Base-by-base conservation (phyloP, 2,329 filamentous ascomycete genomes). In the Sporothrix inflata region DNA sequence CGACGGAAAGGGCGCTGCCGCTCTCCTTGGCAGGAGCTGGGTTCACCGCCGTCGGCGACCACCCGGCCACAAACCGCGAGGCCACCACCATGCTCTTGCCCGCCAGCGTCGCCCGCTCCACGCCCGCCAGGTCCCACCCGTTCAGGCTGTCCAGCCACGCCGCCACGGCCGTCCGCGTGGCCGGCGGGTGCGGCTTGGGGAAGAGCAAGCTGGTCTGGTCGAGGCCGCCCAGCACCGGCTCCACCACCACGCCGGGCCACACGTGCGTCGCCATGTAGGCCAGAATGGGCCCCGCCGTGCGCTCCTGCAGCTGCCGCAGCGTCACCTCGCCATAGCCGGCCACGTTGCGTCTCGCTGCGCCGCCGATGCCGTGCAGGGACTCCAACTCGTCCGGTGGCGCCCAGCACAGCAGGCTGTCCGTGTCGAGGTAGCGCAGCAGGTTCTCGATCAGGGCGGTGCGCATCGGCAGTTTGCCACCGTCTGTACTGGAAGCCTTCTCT, bases 401-500 rank as follows among this genome's bases (percentile, higher is more conserved):
- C 93, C 94, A 97, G 87, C 95, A 98, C 1, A 99, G 88, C 47
- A 98, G 83, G 0, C 93, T 94, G 82, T 99, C 96, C 0, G 96
- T 98, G 77, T 94, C 90, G 34, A 99, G 87, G 81, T 98, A 98
- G 63, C 92, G 88, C 86, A 98, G 88, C 69, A 96, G 83, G 75
- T 89, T 90, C 21, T 84, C 85, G 19, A 91, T 83, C 63, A 98
- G 90, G 53, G 87, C 84, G 0, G 86, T 79, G 47, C 94, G 87
- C 49, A 92, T 85, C 30, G 85, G 63, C 69, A n/a, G 19, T 14
- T 24, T 53, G 21, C 55, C n/a, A 3, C 30, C 49, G 16, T n/a
- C 63, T 3, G 11, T 27, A 21, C 2, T n/a, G 0, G n/a, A 30
- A 34, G 19, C 19, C 61, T 42, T 21, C 76, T 94, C 91, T 24